Evolutionary conservation across 164 flowering plant species (phyloP).

Genomic region (grape (Vitis vinifera)): ASM3070453v1 NC_081818.1:22162501-22163000

Average conservation of each 20-base stretch:
- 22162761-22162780: slow-evolving; percentile 56
- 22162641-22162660: slow-evolving; percentile 24
- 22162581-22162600: neutral
- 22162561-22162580: neutral
- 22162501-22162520: slow-evolving; percentile 26
- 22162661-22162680: no score
- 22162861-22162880: neutral
- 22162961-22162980: no score
- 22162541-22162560: neutral
- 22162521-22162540: neutral
- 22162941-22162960: slow-evolving; percentile 14
- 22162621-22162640: neutral
- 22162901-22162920: neutral
- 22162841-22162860: neutral
- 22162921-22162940: neutral
- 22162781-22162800: slow-evolving; percentile 83
- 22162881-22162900: neutral
- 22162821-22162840: neutral
- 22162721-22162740: slow-evolving; percentile 67
- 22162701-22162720: slow-evolving; percentile 29
- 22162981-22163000: no score
- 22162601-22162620: neutral
- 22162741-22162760: slow-evolving; percentile 72
- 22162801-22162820: slow-evolving; percentile 62
- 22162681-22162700: no score